These are phyloP conservation scores for Psilocybe azurescens DNA, from an alignment of 768 basidiomycete species.

Conservation along the genomic window DNA sequence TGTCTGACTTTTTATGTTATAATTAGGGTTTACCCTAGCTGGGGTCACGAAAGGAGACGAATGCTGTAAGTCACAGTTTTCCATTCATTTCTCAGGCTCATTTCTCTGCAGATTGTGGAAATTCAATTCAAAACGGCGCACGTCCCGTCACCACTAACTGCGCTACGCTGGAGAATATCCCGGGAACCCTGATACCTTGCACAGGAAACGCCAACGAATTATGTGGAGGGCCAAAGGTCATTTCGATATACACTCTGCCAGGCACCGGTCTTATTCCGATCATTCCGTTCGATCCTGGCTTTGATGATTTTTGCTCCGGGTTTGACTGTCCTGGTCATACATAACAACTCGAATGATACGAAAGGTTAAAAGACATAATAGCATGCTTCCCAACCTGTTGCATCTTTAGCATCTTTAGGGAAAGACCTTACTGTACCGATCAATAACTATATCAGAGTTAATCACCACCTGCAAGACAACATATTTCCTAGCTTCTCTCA, in stretches of 20 bases:
- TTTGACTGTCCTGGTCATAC: background rate
- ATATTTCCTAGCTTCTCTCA: too few species aligned
- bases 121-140: background rate
- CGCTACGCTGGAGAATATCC: background rate
- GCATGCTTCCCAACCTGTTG: too few species aligned
- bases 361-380: background rate
- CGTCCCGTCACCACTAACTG: background rate
- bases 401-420: too few species aligned
- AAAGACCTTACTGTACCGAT: too few species aligned
- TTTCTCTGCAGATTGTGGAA: background rate
- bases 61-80: constrained; percentile 9
- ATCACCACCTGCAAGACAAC: too few species aligned
- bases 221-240: background rate
- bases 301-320: background rate
- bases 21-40: constrained; percentile 7
- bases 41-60: constrained; percentile 6
- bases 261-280: background rate
- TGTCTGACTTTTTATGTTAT: background rate
- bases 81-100: background rate
- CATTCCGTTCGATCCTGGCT: background rate
- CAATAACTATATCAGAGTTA: too few species aligned
- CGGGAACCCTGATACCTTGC: background rate
- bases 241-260: background rate
- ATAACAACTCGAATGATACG: background rate
- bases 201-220: constrained; percentile 3